Evolutionary conservation across 768 basidiomycete species (phyloP).

Genomic region (Fomitopsis serialis): DNA sequence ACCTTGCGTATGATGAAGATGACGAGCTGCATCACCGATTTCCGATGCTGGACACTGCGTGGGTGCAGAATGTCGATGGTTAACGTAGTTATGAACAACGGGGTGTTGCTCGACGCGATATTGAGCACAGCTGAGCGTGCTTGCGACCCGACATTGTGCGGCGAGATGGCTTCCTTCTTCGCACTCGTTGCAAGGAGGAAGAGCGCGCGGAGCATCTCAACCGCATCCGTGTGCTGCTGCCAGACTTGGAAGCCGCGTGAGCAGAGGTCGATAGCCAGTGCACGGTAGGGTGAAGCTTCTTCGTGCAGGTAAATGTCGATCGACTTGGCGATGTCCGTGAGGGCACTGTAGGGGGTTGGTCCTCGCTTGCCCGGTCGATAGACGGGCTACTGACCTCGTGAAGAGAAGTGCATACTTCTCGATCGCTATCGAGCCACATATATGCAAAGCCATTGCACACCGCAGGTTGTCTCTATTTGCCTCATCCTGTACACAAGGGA

Average conservation of each 20-base stretch:
- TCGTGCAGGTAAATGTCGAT: constrained; percentile 75
- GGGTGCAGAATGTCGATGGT: constrained; percentile 85
- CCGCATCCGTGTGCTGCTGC: constrained; percentile 91
- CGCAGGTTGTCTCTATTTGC: constrained; percentile 51
- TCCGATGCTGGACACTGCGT: constrained; percentile 68
- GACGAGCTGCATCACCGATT: constrained; percentile 87
- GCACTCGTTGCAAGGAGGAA: constrained; percentile 74
- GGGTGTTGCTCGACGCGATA: constrained; percentile 78
- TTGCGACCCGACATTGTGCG: constrained; percentile 68
- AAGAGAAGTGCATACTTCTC: constrained; percentile 77
- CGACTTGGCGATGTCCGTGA: constrained; percentile 83
- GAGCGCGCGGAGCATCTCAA: constrained; percentile 79
- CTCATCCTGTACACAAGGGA: constrained; percentile 57
- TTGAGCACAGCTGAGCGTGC: constrained; percentile 81
- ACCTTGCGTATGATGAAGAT: constrained; percentile 93
- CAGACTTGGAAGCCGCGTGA: constrained; percentile 90
- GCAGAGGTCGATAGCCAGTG: constrained; percentile 84
- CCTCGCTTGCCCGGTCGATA: neutral
- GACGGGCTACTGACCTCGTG: constrained; percentile 44
- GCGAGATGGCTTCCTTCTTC: constrained; percentile 61
- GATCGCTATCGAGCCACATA: constrained; percentile 79
- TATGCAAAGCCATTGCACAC: constrained; percentile 67
- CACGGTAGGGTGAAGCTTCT: constrained; percentile 56
- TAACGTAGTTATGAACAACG: constrained; percentile 91
- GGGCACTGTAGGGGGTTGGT: constrained; percentile 40